These are phyloP conservation scores for Hypoxylon crocopeplum DNA, from an alignment of 495 filamentous ascomycete species.

Conservation along the genomic window DNA sequence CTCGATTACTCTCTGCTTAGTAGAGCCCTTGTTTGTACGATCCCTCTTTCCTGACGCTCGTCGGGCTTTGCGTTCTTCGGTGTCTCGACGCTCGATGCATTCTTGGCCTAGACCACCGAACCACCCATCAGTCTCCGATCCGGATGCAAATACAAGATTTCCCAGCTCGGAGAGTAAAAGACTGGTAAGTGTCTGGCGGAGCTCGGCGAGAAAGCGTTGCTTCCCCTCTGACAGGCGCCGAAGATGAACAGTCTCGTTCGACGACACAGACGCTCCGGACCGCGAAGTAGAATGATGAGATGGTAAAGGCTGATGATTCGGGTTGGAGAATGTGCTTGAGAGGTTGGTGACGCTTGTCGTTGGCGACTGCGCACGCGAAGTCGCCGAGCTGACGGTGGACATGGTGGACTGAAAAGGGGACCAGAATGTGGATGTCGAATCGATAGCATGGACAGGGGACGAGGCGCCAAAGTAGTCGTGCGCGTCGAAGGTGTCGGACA, in stretches of 20 bases:
- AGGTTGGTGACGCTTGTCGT: constrained; percentile 61
- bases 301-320: constrained; percentile 47
- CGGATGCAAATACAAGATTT: constrained; percentile 79
- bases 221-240: constrained; percentile 60
- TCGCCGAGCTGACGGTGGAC: constrained; percentile 65
- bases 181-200: constrained; percentile 81
- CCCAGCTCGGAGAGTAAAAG: constrained; percentile 90
- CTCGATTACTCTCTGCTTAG: constrained; percentile 61
- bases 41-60: constrained; percentile 46
- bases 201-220: constrained; percentile 72
- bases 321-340: constrained; percentile 52
- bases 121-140: constrained; percentile 94
- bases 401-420: constrained; percentile 75
- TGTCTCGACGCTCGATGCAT: constrained; percentile 77
- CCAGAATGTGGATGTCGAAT: constrained; percentile 86
- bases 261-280: constrained; percentile 63
- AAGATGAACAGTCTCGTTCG: constrained; percentile 65
- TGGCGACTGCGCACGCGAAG: constrained; percentile 61
- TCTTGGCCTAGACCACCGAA: constrained; percentile 79
- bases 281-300: constrained; percentile 51
- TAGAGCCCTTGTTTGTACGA: constrained; percentile 49
- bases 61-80: constrained; percentile 58
- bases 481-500: constrained; percentile 71
- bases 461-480: constrained; percentile 72
- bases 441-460: constrained; percentile 74